Conservation (phyloP, 176 grass and related monocot species). For the Aegilops longissima region DNA sequence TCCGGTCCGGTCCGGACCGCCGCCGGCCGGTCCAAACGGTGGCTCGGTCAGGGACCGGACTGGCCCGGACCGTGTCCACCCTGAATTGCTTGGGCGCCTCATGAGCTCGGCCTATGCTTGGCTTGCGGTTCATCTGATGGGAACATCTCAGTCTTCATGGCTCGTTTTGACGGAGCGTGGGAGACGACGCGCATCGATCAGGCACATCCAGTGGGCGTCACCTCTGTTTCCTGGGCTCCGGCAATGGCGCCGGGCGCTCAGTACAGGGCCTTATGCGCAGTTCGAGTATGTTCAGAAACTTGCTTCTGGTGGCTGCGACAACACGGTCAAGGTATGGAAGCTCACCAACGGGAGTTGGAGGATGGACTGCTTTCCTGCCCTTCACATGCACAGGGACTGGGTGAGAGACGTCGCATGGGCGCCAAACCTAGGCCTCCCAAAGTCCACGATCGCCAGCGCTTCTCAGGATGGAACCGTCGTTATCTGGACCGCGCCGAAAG, state of each 20-base stretch:
- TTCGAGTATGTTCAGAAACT: constrained; percentile 74
- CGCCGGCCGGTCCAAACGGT: no score
- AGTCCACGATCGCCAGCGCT: constrained; percentile 70
- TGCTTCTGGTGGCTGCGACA: constrained; percentile 68
- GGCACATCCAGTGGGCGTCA: constrained; percentile 69
- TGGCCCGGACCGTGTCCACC: no score
- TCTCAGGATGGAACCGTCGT: constrained; percentile 80
- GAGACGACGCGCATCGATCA: constrained; percentile 68
- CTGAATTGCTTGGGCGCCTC: constrained; percentile 47
- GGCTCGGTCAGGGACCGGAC: no score
- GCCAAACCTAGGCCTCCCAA: constrained; percentile 70
- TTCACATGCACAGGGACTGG: constrained; percentile 74
- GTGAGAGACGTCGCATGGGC: constrained; percentile 69
- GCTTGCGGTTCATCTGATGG: constrained; percentile 76
- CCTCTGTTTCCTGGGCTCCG: constrained; percentile 68
- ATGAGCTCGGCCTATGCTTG: constrained; percentile 66
- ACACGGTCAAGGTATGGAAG: constrained; percentile 80
- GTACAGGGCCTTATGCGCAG: constrained; percentile 42
- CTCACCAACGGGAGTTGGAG: constrained; percentile 66
- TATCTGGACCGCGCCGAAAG: constrained; percentile 64
- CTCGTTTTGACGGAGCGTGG: constrained; percentile 64
- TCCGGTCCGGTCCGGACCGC: no score
- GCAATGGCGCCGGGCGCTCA: constrained; percentile 56
- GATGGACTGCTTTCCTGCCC: constrained; percentile 72
- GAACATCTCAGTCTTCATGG: constrained; percentile 69